These are phyloP conservation scores for Hanseniaspora mollemarum DNA, from an alignment of 805 yeast species.

Conservation along the genomic window DNA sequence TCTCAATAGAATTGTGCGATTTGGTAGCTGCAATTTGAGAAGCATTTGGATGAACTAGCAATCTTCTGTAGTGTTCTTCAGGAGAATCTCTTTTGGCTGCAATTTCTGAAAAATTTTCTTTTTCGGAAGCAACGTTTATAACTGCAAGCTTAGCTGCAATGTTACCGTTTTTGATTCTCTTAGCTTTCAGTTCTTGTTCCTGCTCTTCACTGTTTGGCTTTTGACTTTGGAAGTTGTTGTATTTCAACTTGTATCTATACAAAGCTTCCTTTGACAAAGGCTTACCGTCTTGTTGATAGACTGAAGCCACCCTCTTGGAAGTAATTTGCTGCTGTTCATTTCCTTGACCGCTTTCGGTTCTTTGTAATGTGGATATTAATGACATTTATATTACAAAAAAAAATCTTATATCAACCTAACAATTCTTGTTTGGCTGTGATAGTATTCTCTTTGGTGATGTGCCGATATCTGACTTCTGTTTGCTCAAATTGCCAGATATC, in stretches of 20 bases:
- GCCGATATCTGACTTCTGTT: no score
- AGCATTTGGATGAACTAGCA: conserved; percentile 28
- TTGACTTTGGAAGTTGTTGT: conserved; percentile 44
- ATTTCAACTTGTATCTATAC: conserved; percentile 60
- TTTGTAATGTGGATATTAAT: conserved; percentile 23
- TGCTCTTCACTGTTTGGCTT: conserved; percentile 37
- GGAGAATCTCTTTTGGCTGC: conserved; percentile 20
- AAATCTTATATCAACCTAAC: neutral
- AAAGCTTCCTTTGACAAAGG: conserved; percentile 65
- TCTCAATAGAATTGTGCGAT: conserved; percentile 1
- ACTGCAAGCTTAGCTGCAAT: conserved; percentile 67
- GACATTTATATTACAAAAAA: conserved; percentile 24
- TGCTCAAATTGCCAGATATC: no score
- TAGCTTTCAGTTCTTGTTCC: conserved; percentile 33
- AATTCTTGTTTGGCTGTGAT: neutral
- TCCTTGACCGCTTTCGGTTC: conserved; percentile 5
- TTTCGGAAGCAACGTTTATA: conserved; percentile 43
- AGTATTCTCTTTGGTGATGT: neutral
- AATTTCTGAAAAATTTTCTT: neutral
- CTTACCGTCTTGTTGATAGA: conserved; percentile 58
- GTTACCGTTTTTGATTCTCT: conserved; percentile 47
- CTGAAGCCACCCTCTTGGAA: conserved; percentile 8
- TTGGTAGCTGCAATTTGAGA: conserved; percentile 27
- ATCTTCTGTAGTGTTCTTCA: conserved; percentile 42
- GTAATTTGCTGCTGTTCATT: conserved; percentile 11